These are phyloP conservation scores for Primulina eburnea DNA, from an alignment of 257 asterid genomes.

Conservation along the genomic window DNA sequence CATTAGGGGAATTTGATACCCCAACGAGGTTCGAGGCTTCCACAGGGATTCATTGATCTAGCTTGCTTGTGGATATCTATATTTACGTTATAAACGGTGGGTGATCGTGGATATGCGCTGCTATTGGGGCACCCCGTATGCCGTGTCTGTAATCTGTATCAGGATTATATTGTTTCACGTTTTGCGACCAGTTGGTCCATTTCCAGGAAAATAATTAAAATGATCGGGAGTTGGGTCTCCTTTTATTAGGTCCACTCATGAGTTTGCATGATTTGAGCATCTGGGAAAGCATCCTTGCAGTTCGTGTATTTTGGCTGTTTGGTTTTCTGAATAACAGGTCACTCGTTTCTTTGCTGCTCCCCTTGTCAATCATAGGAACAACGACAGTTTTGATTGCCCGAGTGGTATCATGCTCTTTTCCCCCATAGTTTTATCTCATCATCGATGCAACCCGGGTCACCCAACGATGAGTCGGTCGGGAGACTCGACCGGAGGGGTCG, in stretches of 20 bases:
- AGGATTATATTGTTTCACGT: not conserved
- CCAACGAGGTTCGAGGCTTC: conserved; percentile 92
- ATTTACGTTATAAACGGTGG: conserved; percentile 19
- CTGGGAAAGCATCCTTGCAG: not conserved
- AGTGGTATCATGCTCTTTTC: too few species aligned
- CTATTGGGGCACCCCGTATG: not conserved
- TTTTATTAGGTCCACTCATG: not conserved
- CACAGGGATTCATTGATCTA: conserved; percentile 70
- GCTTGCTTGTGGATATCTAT: conserved; percentile 18
- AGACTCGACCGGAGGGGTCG: too few species aligned
- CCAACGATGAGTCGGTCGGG: too few species aligned
- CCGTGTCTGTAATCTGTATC: not conserved
- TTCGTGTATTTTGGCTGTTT: not conserved
- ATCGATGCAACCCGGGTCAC: too few species aligned
- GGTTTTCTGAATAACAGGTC: not conserved
- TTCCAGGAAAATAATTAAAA: not conserved
- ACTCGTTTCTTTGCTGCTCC: not conserved
- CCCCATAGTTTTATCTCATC: too few species aligned
- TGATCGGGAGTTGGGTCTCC: not conserved
- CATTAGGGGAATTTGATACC: conserved; percentile 96
- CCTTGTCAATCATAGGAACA: too few species aligned
- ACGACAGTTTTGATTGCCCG: too few species aligned
- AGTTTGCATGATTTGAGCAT: not conserved
- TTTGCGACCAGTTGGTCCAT: not conserved
- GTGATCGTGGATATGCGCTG: conserved; percentile 22